Conservation (phyloP, 2,329 filamentous ascomycete genomes). For the Aureobasidium sp. region DNA sequence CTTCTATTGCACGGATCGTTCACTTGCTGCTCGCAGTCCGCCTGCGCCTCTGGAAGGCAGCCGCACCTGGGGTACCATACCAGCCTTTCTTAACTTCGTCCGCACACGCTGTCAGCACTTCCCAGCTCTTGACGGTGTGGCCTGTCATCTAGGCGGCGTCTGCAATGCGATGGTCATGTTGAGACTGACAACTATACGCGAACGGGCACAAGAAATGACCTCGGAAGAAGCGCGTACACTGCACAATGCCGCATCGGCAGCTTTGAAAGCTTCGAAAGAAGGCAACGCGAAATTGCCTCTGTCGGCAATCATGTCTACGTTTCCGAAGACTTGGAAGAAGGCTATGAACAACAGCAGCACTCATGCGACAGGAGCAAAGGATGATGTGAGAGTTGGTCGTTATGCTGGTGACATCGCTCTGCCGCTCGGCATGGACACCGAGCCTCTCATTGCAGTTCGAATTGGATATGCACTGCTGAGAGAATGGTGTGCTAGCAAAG, state of each 20-base stretch:
- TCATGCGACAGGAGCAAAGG: background rate
- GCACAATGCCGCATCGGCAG: slow-evolving; percentile 18
- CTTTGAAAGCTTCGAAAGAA: background rate
- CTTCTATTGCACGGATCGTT: slow-evolving; percentile 28
- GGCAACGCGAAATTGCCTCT: slow-evolving; percentile 23
- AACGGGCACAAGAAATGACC: background rate
- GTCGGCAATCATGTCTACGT: slow-evolving; percentile 31
- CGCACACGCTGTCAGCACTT: slow-evolving; percentile 22
- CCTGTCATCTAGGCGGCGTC: slow-evolving; percentile 34
- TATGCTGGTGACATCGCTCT: slow-evolving; percentile 33
- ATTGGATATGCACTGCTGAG: slow-evolving; percentile 36
- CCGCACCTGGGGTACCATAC: slow-evolving; percentile 24
- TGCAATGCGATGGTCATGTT: slow-evolving; percentile 33
- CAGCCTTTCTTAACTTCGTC: slow-evolving; percentile 24
- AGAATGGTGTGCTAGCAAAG: slow-evolving; percentile 30
- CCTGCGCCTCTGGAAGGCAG: slow-evolving; percentile 17
- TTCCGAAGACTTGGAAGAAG: slow-evolving; percentile 33
- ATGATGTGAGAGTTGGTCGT: slow-evolving; percentile 25
- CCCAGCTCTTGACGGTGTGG: slow-evolving; percentile 34
- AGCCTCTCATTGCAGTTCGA: slow-evolving; percentile 38
- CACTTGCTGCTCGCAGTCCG: slow-evolving; percentile 21
- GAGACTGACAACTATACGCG: slow-evolving; percentile 16
- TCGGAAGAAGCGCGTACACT: slow-evolving; percentile 17
- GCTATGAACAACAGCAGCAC: background rate
- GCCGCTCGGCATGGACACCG: slow-evolving; percentile 34